Evolutionary conservation across 1,139 yeast species (phyloP), one percentile per base, ranked within the genome.

Genomic region (Taphrina communis): DNA sequence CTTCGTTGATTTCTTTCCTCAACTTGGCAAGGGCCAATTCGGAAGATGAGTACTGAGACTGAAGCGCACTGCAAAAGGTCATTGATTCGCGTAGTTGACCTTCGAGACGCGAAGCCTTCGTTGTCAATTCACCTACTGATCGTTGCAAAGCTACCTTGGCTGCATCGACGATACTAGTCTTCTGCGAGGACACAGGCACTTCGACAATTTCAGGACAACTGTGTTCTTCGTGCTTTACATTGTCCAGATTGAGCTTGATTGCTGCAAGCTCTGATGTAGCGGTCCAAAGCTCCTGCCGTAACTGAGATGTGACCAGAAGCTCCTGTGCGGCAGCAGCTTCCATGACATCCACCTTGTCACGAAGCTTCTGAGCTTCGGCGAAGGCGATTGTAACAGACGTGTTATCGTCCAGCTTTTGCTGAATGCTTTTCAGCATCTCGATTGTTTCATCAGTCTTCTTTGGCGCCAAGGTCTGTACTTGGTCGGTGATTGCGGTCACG

Each of bases 21-120:
- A 55, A 25, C 42, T 51, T 36, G 11, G 65, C 44, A n/a, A 48
- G 36, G 0, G 44, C 35, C 3, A 58, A 41, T 12, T 57, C 69
- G 11, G 65, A 17, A 11, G 51, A 11, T 7, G 52, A 48, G 53
- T 36, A 57, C 50, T 59, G 63, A 5, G 57, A 31, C 55, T 57
- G 58, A 17, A 58, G 44, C 31, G 56, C 69, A 21, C 59, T 36
- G 39, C 65, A 58, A 38, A 52, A 61, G 11, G 48, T 50, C 36
- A 58, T 52, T n/a, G 57, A 50, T 38, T 61, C 66, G 50, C 31
- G 66, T 42, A 52, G 19, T 55, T 63, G 67, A n/a, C 55, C 59
- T 35, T 65, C 65, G 25, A 57, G 59, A 9, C 56, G 51, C 1
- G 69, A 53, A 2, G 63, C 42, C 31, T 58, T 65, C 51, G 53